Evolutionary conservation across 148 eudicot species (phyloP).

Genomic region (Mesembryanthemum crystallinum): DNA sequence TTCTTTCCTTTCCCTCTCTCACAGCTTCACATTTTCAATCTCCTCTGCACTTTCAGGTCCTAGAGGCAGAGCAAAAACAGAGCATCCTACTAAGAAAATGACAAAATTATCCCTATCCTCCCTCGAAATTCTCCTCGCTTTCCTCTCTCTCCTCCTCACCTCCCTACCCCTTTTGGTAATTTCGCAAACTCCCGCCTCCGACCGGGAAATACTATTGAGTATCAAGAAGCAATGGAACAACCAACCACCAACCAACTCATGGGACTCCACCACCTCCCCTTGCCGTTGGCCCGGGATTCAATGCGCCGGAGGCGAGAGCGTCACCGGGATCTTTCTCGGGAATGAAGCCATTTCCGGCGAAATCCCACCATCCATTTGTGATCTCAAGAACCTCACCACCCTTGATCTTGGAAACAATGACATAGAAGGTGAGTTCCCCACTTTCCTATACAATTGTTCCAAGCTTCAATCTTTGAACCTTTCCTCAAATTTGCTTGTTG

Average conservation of each 20-base stretch:
- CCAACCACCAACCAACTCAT: constrained; percentile 36
- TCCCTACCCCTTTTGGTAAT: constrained; percentile 49
- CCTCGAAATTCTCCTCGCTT: background rate
- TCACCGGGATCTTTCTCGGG: constrained; percentile 37
- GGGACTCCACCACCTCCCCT: constrained; percentile 51
- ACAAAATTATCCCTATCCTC: constrained; percentile 19
- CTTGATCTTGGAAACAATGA: constrained; percentile 46
- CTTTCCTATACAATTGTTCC: constrained; percentile 43
- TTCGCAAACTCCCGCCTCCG: constrained; percentile 44
- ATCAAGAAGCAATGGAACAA: constrained; percentile 53
- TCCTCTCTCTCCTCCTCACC: constrained; percentile 27
- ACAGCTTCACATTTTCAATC: background rate
- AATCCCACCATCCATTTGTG: constrained; percentile 57
- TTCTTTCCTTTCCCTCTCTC: background rate
- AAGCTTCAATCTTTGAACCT: constrained; percentile 44
- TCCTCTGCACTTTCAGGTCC: background rate
- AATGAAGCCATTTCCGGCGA: constrained; percentile 15
- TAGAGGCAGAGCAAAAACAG: constrained; percentile 12
- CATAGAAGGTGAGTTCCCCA: constrained; percentile 51
- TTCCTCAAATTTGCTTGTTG: constrained; percentile 53
- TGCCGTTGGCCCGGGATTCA: constrained; percentile 63
- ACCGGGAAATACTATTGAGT: constrained; percentile 42
- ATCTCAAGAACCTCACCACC: constrained; percentile 41
- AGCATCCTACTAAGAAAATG: constrained; percentile 27
- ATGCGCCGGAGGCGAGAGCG: constrained; percentile 36